Base-by-base conservation (phyloP, 176 grass and related monocot species). In the Oryza longistaminata region DNA sequence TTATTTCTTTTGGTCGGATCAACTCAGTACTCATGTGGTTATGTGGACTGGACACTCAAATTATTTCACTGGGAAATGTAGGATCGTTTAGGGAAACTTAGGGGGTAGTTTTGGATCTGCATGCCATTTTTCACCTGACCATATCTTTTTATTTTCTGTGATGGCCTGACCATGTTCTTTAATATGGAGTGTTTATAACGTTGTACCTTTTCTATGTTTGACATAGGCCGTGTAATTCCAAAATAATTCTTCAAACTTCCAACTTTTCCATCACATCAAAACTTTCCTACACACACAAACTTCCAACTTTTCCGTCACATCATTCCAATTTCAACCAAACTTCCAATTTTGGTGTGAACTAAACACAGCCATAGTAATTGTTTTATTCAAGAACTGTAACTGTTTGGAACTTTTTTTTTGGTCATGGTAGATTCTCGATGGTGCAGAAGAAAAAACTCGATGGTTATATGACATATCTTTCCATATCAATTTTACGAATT, bases 381-480 rank as follows among this genome's bases (percentile, higher is more conserved):
- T 74, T 9, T 64, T 69, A 35, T 67, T 31, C 24, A 29, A 45
- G 37, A 79, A 40, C 19, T 70, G 7, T 55, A 25, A 43, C 42
- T 37, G 62, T 62, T 17, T 24, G 46, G n/a, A 83, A 64, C 25
- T 24, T 9, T 17, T 42, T 66, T 0, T 61, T 74, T 19, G 34
- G 45, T 40, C 31, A 22, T 3, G n/a, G 16, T 71, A 61, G 8
- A 7, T 27, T 81, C 71, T 74, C 4, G 39, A 34, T 35, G 70
- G 45, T 40, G 16, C 74, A 12, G n/a, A 13, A 11, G 48, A 60
- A 50, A 66, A 14, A 82, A 34, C 64, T 52, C 44, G 53, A 9
- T 74, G 52, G 60, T 71, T 80, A 11, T 55, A 21, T 67, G 55
- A 82, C 7, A 74, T 82, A 65, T n/a, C 26, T 79, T 68, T 33